phyloP scores from a whole-genome alignment of 2,329 filamentous ascomycete species.

The Colletotrichum caudatum region DNA sequence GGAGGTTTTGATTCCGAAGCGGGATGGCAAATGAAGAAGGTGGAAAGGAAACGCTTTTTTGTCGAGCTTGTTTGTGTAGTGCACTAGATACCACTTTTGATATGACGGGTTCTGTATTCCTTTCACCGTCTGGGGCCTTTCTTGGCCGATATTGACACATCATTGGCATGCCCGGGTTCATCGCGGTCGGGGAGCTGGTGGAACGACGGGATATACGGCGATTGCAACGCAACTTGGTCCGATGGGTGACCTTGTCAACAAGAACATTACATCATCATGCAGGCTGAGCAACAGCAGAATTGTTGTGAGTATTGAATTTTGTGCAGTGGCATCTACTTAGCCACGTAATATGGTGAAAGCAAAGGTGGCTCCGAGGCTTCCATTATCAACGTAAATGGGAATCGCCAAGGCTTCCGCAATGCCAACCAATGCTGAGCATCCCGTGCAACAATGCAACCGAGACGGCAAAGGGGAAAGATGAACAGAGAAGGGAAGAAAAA shows the following conservation, averaged over 20 bases:
- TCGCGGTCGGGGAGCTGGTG: too few relatives aligned
- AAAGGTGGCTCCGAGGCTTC: neutral
- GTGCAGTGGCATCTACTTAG: neutral
- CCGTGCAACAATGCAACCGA: neutral
- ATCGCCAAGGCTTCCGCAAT: slow-evolving; percentile 6
- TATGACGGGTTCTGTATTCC: neutral
- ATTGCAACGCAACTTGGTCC: neutral
- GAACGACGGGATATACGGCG: too few relatives aligned
- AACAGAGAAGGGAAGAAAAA: neutral
- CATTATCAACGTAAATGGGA: neutral
- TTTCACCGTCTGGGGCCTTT: neutral
- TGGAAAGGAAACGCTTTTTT: neutral
- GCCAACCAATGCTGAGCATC: slow-evolving; percentile 18
- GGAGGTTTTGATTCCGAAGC: too few relatives aligned
- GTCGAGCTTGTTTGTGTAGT: neutral
- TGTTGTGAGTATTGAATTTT: neutral
- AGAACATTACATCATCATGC: neutral
- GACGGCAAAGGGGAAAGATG: neutral
- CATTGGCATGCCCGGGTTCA: neutral
- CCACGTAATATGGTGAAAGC: neutral
- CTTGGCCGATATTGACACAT: neutral
- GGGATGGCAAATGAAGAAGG: neutral
- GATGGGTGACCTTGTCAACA: neutral
- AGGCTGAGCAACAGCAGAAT: neutral
- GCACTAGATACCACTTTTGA: slow-evolving; percentile 16